Evolutionary conservation across 306 rosid genomes (phyloP), one percentile per base, ranked within the genome.

Genomic region (Canavalia gladiata): DNA sequence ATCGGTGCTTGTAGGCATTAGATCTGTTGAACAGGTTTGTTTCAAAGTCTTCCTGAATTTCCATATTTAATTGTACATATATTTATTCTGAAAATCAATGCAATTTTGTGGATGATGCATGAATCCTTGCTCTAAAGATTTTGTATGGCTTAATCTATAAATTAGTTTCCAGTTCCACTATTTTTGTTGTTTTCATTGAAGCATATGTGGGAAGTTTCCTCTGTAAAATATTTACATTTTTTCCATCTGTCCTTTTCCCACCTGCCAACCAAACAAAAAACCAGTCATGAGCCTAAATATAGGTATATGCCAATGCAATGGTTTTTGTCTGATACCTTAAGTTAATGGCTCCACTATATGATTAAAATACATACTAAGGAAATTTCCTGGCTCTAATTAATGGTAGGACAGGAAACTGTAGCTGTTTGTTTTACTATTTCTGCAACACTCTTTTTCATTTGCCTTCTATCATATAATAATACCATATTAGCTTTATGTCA

Each of bases 1-100:
- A 35, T 86, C 98, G 4, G 97, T 95, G 80, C 95, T 95, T 72
- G 97, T 95, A 75, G 97, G 99, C 81, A 95, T 95, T 92, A 91
- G 74, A 71, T 90, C 97, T 51, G 72, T 90, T n/a, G 81, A 68
- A 77, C 99, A 95, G 98, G 98, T 95, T 75, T 34, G 42, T 60
- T 84, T 78, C 75, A 35, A 46, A 58, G 55, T 69, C 86, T 81
- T 72, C 81, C 31, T 35, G 43, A 57, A 18, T 52, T 78, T 8
- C 52, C 81, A 28, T 75, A 35, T 77, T 64, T 78, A 58, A 10
- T 49, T 29, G n/a, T 78, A 68, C 63, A 49, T 70, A 58, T 68
- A 39, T 7, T 4, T n/a, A 58, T 73, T 58, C 60, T 57, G 59
- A 58, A 69, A 74, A 41, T 58, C 34, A 9, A 28, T 62, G 65